Percentiles rank a stretch among this genome's conserved stretches.
phyloP scores from a whole-genome alignment of 73 alveolate species.

The Tetrahymena malaccensis region DNA sequence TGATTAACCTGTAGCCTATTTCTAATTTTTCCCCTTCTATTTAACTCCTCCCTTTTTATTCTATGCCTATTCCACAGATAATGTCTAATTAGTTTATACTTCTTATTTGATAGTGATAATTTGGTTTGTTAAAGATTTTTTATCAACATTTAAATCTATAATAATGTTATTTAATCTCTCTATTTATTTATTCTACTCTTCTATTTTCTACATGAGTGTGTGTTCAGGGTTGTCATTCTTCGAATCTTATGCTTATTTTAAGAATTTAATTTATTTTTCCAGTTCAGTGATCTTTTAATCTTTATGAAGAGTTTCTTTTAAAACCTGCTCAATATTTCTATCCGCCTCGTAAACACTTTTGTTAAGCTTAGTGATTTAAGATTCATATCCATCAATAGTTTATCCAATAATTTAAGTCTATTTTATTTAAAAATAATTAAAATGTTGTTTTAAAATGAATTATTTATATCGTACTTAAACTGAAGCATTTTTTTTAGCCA shows the following conservation, averaged over 20 bases:
- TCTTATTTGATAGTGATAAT: background rate
- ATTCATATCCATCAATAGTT: background rate
- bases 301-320: background rate
- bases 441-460: background rate
- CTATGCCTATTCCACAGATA: background rate
- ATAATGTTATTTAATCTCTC: background rate
- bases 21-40: background rate
- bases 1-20: background rate
- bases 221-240: background rate
- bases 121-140: background rate
- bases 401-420: background rate
- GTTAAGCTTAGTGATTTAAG: background rate
- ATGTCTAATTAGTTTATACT: background rate
- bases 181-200: background rate
- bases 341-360: background rate
- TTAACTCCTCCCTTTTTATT: background rate
- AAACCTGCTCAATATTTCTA: background rate
- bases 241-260: background rate
- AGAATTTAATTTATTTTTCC: background rate
- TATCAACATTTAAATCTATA: background rate
- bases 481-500: background rate
- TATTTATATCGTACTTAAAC: background rate
- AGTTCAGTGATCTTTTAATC: background rate
- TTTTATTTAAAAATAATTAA: background rate
- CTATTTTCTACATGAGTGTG: background rate